Conservation (phyloP, 805 yeast species). For the Wickerhamiella occidentalis region DNA sequence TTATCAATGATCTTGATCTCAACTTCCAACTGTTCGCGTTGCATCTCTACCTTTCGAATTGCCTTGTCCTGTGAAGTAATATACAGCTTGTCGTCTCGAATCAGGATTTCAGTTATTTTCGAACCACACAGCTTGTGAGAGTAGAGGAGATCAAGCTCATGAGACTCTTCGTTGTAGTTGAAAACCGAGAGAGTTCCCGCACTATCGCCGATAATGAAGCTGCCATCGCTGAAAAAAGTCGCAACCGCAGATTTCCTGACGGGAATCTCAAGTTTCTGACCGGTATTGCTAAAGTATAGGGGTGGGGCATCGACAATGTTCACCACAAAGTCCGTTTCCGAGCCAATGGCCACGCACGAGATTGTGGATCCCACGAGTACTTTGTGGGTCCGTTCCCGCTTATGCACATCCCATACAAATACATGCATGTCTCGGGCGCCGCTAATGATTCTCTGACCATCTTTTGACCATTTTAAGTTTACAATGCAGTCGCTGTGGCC, state of each 20-base stretch:
- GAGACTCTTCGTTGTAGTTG: conserved; percentile 28
- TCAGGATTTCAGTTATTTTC: conserved; percentile 18
- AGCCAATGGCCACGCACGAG: background rate
- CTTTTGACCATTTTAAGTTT: conserved; percentile 56
- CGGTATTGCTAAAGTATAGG: conserved; percentile 35
- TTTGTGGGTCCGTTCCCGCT: conserved; percentile 10
- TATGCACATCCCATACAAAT: conserved; percentile 64
- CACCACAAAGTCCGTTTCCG: conserved; percentile 51
- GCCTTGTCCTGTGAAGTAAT: conserved; percentile 22
- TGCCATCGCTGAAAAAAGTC: conserved; percentile 9
- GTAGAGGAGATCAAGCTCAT: background rate
- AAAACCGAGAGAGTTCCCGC: conserved; percentile 14
- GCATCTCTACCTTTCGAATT: conserved; percentile 24
- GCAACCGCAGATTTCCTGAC: background rate
- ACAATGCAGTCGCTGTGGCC: conserved; percentile 67
- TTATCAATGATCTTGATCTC: conserved; percentile 51
- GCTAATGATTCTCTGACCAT: conserved; percentile 57
- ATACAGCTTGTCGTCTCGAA: background rate
- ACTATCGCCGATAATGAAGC: conserved; percentile 7
- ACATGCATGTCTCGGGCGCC: conserved; percentile 75
- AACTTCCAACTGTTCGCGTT: conserved; percentile 44
- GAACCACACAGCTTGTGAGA: conserved; percentile 18
- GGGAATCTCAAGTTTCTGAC: conserved; percentile 42
- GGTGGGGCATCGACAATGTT: conserved; percentile 59
- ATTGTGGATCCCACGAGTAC: background rate